Evolutionary conservation across 2,329 filamentous ascomycete genomes (phyloP), one percentile per base, ranked within the genome.

Genomic region (Colletotrichum truncatum): DNA sequence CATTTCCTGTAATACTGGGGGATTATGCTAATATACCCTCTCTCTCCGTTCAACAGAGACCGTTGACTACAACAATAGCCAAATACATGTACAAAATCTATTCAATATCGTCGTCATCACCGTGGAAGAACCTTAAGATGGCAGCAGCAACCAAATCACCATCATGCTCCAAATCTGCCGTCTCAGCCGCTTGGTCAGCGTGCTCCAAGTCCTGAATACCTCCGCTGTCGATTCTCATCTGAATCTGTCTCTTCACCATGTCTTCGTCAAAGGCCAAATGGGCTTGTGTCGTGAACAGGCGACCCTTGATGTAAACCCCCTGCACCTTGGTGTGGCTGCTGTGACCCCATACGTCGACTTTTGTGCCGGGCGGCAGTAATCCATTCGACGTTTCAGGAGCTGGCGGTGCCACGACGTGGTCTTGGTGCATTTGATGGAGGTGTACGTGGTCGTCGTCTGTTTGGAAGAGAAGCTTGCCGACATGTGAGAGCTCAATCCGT

Each of bases 381-480:
- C 75, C 77, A 2, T 67, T 56, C 1, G 41, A 79, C 71, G 70
- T 87, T 79, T 32, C 88, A 81, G 53, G 80, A 3, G 81, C 72
- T 0, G 93, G 91, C 30, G 87, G 87, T 14, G 82, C 75, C 62
- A 84, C 85, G 2, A 94, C 89, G 23, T 92, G 86, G 73, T 95
- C 93, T 67, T 87, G 87, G 75, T 96, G 92, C 91, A 95, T 94
- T 77, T 95, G 92, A 74, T 93, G 90, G 21, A 95, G 82, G 23
- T 83, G 82, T 78, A 91, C 69, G 6, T 70, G 46, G 23, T 70
- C 43, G 9, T 74, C 70, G 14, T 89, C 83, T 52, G 85, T 81
- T 34, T 87, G 85, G 77, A 95, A 94, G 4, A 95, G 72, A 57
- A 89, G 83, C 75, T 89, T 89, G 12, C 93, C 93, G 68, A 85